These are phyloP conservation scores for Suhomyces anneliseae DNA, from an alignment of 1,139 yeast genomes.

Conservation along the genomic window DNA sequence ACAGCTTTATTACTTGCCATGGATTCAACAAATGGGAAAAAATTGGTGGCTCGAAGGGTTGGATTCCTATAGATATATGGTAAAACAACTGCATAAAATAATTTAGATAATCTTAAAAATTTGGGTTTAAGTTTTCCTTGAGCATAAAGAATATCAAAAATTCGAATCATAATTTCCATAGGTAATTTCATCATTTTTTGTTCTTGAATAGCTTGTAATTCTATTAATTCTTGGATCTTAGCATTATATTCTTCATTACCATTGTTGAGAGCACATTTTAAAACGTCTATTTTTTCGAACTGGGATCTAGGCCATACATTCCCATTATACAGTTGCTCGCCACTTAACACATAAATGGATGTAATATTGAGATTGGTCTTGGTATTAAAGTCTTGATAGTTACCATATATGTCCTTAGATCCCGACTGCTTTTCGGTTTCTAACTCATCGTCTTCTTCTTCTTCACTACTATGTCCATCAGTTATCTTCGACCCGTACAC, in stretches of 20 bases:
- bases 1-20: conserved; percentile 47
- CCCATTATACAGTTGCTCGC: conserved; percentile 22
- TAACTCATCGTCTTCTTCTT: conserved; percentile 32
- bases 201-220: conserved; percentile 15
- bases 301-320: conserved; percentile 45
- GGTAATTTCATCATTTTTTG: conserved; percentile 44
- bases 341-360: conserved; percentile 39
- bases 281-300: conserved; percentile 48
- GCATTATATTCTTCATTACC: conserved; percentile 17
- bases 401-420: conserved; percentile 16
- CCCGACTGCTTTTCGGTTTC: conserved; percentile 19
- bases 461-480: conserved; percentile 35
- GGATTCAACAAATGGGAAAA: conserved; percentile 69
- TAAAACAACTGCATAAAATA: conserved; percentile 58
- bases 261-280: conserved; percentile 31
- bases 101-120: conserved; percentile 58
- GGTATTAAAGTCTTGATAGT: conserved; percentile 26
- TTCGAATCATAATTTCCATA: conserved; percentile 56
- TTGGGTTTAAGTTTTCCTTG: conserved; percentile 45
- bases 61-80: conserved; percentile 70
- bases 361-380: conserved; percentile 31
- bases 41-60: conserved; percentile 61
- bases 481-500: conserved; percentile 60
- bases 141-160: conserved; percentile 44
- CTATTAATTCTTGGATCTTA: conserved; percentile 18